Evolutionary conservation across 2,329 filamentous ascomycete species (phyloP), one percentile per base, ranked within the genome.

Genomic region (Trichoderma koningiopsis): DNA sequence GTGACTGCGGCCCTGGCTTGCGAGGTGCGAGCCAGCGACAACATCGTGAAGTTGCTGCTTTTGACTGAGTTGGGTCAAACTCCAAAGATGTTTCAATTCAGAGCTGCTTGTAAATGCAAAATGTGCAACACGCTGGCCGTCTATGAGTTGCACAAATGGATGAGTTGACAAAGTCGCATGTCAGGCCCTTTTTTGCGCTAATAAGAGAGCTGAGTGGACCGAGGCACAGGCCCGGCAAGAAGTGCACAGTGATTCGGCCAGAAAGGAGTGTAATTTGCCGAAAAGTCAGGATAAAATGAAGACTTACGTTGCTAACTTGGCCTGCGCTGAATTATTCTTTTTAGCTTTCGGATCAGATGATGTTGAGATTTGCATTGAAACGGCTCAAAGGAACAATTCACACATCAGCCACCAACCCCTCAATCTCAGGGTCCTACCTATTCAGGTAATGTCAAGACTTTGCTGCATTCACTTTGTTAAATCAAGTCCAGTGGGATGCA

Each of bases 201-300:
- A 43, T 56, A 43, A 56, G 33, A 56, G 49, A 35, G 47, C 47
- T 49, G 35, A 56, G 62, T 56, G 62, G 62, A 47, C 62, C 62
- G 62, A 65, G 62, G 62, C 62, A 24, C 49, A 65, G 43, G n/a
- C 27, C 24, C 62, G 35, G 52, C 62, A 55, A 55, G 11, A 16
- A 16, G 7, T 56, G 29, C 13, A 29, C 40, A 16, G 29, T 16
- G 19, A 62, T 13, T 3, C 40, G 27, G 16, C 24, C 24, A 24
- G 22, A 29, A 16, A 40, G 43, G 2, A 13, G 5, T 27, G 37
- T 6, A 8, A 2, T 19, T 43, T 43, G 19, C 40, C 40, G 16
- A 43, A n/a, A 43, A 10, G 16, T 43, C 16, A 19, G 40, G n/a
- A 14, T 10, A 19, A 10, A 43, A 0, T 43, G 40, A 43, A 43